phyloP scores from a whole-genome alignment of 2,329 filamentous ascomycete genomes.

The Calonectria montana region DNA sequence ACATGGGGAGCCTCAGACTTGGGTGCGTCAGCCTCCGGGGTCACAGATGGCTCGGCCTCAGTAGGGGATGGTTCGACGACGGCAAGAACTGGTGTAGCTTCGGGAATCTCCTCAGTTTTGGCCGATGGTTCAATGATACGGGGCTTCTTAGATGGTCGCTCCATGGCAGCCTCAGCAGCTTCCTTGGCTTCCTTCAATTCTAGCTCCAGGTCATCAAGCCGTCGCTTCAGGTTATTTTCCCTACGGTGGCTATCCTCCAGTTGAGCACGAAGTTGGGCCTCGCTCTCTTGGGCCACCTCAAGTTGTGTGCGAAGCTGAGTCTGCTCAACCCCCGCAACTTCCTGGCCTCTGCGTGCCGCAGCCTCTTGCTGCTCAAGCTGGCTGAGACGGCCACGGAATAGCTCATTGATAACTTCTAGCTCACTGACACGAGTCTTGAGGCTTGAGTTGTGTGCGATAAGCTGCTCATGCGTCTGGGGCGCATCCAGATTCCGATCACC shows the following conservation, averaged over 20 bases:
- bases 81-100: constrained; percentile 8
- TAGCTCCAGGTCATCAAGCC: constrained; percentile 81
- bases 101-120: constrained; percentile 30
- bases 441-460: constrained; percentile 82
- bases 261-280: constrained; percentile 65
- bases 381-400: constrained; percentile 80
- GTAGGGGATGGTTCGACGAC: neutral
- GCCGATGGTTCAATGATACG: constrained; percentile 34
- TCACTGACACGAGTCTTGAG: constrained; percentile 97
- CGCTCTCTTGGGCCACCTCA: constrained; percentile 54
- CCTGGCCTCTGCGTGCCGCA: constrained; percentile 70
- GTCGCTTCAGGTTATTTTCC: constrained; percentile 84
- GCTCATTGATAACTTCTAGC: constrained; percentile 91
- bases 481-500: constrained; percentile 75
- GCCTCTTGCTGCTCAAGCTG: constrained; percentile 84
- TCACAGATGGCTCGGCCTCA: constrained; percentile 20
- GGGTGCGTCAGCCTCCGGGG: neutral
- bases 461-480: constrained; percentile 82
- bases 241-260: constrained; percentile 82
- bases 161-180: constrained; percentile 28
- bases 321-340: constrained; percentile 67
- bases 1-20: constrained; percentile 19
- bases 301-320: constrained; percentile 68
- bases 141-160: constrained; percentile 44
- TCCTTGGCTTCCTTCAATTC: constrained; percentile 56